Evolutionary conservation across 148 eudicot species (phyloP), one percentile per base, ranked within the genome.

Genomic region (Fagopyrum esculentum): DNA sequence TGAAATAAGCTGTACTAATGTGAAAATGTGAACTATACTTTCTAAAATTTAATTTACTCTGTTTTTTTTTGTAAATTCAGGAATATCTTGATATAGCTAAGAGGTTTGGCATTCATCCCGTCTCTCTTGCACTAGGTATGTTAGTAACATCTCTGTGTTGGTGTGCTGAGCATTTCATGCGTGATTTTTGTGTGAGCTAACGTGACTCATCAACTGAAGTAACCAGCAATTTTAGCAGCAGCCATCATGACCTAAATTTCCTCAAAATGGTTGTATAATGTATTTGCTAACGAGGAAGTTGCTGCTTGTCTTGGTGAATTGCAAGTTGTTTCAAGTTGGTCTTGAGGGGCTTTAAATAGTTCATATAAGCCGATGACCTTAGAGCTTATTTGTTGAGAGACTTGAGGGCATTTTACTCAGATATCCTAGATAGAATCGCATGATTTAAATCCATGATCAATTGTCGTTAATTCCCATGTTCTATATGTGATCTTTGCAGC

Each of bases 41-140:
- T 64, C 29, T 3, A 16, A 2, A 6, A 16, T 56, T n/a, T 16
- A 57, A 0, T 57, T 57, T 57, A 6, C 10, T 50, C 4, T 72
- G 40, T 49, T 35, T 74, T n/a, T 9, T 46, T 40, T 35, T 35
- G 40, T 2, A 73, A 26, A 11, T 84, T 83, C 92, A 93, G 98
- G 90, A 81, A 59, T 91, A 93, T 79, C 78, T 86, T 77, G 86
- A 74, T 29, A 85, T 93, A 77, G 92, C 98, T 43, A 61, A 81
- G 56, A 88, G 83, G 73, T 88, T 84, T 80, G 92, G 86, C 30
- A 76, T 91, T 75, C 89, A 88, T 63, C 97, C 98, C 26, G 87
- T 91, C 73, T 84, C 97, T 73, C 84, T 93, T 54, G 97, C 98
- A 17, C 84, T 93, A 52, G 97, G 98, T 93, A 87, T 73, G 81